Conservation (phyloP, 192 early-diverging fungal genomes). For the Chytriomyces hyalinus region DNA sequence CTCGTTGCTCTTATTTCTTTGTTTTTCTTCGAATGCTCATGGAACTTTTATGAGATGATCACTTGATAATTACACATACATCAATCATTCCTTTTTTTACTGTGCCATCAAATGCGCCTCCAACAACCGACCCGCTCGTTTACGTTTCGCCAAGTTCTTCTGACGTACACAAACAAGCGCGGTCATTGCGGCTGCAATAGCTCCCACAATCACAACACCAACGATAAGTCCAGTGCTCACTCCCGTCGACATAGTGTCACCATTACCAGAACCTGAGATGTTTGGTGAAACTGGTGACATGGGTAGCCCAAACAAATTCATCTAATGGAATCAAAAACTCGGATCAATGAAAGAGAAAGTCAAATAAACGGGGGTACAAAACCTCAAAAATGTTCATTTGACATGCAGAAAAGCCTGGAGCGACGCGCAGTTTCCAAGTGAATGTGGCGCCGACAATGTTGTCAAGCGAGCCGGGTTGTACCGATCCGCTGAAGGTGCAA, state of each 20-base stretch:
- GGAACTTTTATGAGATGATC: too few relatives aligned
- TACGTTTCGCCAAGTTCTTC: neutral
- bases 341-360: neutral
- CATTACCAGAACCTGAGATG: neutral
- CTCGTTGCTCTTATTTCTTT: too few relatives aligned
- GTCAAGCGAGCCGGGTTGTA: neutral
- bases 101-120: too few relatives aligned
- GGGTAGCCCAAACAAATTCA: slow-evolving; percentile 1
- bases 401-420: neutral
- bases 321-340: neutral
- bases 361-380: too few relatives aligned
- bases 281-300: neutral
- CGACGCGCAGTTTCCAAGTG: neutral
- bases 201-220: neutral
- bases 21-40: too few relatives aligned
- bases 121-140: neutral
- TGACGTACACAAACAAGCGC: neutral
- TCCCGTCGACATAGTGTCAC: neutral
- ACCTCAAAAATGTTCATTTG: slow-evolving; percentile 1
- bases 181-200: neutral
- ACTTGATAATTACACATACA: too few relatives aligned
- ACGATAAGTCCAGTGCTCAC: neutral
- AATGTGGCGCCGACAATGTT: neutral
- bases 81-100: too few relatives aligned
- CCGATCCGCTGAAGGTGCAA: neutral